phyloP scores from a whole-genome alignment of 2,329 filamentous ascomycete species.

The Ophiostoma sp. region DNA sequence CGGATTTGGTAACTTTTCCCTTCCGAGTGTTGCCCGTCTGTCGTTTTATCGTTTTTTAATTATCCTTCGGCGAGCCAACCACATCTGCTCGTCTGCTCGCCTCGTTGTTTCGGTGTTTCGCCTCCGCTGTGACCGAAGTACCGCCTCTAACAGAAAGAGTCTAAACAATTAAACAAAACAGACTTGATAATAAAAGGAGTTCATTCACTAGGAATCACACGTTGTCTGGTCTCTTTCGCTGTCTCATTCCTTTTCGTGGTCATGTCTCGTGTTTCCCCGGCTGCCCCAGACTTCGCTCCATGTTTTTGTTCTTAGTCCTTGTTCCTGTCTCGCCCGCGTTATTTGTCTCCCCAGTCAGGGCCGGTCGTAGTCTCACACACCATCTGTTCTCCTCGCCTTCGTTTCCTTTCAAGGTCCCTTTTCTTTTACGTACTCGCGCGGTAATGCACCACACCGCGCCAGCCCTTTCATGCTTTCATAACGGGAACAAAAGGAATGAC shows the following conservation, averaged over 20 bases:
- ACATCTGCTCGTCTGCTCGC: background rate
- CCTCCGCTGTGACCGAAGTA: slow-evolving; percentile 9
- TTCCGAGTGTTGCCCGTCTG: background rate
- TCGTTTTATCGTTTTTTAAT: background rate
- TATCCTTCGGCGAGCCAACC: background rate
- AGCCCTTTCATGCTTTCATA: background rate
- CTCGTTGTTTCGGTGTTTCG: slow-evolving; percentile 19
- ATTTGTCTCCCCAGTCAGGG: slow-evolving; percentile 14
- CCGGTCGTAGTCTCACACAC: slow-evolving; percentile 2
- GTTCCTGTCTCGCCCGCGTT: background rate
- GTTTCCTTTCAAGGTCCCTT: background rate
- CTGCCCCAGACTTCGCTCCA: background rate
- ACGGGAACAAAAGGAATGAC: background rate
- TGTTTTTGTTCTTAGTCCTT: no score
- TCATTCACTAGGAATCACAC: background rate
- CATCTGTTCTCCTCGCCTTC: background rate
- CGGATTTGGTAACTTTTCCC: background rate
- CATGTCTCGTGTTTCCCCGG: background rate
- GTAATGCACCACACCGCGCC: background rate
- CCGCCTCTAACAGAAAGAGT: background rate
- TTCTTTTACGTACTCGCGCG: slow-evolving; percentile 21
- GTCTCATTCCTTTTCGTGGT: background rate
- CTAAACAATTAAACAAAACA: background rate
- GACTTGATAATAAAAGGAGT: background rate
- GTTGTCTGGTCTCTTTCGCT: background rate